A percentile compares a stretch with the other conserved stretches of the same genome.
Evolutionary conservation across 495 filamentous ascomycete genomes (phyloP).

Genomic region (Lophiotrema nucula): DNA sequence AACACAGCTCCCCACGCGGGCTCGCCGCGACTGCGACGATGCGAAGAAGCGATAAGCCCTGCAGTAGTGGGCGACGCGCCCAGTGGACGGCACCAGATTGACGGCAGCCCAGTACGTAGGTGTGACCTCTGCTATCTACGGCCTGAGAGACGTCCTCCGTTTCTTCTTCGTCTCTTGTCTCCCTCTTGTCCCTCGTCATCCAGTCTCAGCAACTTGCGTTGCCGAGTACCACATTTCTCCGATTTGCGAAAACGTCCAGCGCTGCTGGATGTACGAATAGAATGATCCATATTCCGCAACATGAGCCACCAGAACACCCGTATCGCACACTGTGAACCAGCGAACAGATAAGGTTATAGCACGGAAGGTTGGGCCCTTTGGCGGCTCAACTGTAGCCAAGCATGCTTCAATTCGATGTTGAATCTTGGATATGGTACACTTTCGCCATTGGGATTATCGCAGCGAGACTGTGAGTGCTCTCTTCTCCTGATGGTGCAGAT

Average conservation of each 20-base stretch:
- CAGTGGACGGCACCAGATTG: not conserved
- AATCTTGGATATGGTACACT: constrained; percentile 55
- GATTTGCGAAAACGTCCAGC: not conserved
- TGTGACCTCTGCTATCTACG: not conserved
- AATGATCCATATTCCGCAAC: constrained; percentile 20
- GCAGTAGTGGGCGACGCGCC: not conserved
- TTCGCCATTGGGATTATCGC: constrained; percentile 44
- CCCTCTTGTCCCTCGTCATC: constrained; percentile 4
- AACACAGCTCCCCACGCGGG: constrained; percentile 12
- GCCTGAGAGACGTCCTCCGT: not conserved
- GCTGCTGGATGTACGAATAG: not conserved
- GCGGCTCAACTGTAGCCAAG: constrained; percentile 6
- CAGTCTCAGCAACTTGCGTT: not conserved
- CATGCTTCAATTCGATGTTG: constrained; percentile 39
- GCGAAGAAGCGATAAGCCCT: constrained; percentile 10
- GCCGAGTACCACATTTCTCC: not conserved
- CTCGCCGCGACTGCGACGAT: not conserved
- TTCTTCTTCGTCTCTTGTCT: not conserved
- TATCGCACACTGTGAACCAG: not conserved
- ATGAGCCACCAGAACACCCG: constrained; percentile 23
- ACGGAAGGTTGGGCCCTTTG: not conserved
- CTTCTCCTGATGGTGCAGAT: not conserved
- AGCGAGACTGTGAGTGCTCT: constrained; percentile 37
- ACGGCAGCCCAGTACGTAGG: not conserved
- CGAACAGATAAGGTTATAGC: constrained; percentile 10